Evolutionary conservation across 1,139 yeast genomes (phyloP).

Genomic region (Trichomonascaceae sp.): DNA sequence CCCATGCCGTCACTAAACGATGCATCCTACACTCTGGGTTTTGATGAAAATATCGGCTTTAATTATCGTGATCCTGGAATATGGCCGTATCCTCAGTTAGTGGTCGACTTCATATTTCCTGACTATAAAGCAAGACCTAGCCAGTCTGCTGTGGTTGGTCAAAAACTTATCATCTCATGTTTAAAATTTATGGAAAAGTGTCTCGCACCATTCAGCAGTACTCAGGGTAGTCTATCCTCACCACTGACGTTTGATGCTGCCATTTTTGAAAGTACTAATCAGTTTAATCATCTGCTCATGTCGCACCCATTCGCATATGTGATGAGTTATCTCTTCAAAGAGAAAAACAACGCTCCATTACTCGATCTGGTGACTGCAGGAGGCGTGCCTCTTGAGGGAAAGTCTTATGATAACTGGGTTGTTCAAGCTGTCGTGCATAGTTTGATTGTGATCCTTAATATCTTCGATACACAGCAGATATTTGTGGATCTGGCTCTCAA

Average conservation of each 20-base stretch:
- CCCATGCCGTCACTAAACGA: conserved; percentile 28
- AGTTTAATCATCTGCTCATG: conserved; percentile 36
- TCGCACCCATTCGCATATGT: conserved; percentile 67
- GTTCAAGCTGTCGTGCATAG: conserved; percentile 32
- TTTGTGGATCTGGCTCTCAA: conserved; percentile 26
- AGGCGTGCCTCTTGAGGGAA: conserved; percentile 46
- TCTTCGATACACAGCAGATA: conserved; percentile 49
- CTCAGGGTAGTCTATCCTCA: conserved; percentile 28
- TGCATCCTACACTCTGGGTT: conserved; percentile 38
- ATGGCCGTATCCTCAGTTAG: conserved; percentile 74
- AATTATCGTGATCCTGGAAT: conserved; percentile 61
- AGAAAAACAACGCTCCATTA: conserved; percentile 49
- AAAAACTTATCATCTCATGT: conserved; percentile 48
- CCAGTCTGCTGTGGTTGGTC: conserved; percentile 20
- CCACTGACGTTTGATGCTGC: conserved; percentile 49
- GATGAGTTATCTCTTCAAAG: conserved; percentile 56
- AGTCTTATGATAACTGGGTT: conserved; percentile 33
- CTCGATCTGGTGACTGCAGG: conserved; percentile 54
- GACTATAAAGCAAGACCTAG: conserved; percentile 17
- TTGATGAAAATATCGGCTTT: conserved; percentile 60
- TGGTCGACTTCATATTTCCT: conserved; percentile 59
- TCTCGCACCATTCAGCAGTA: conserved; percentile 48
- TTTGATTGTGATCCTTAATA: conserved; percentile 42
- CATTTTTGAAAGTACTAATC: conserved; percentile 30
- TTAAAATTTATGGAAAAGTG: conserved; percentile 49